Base-by-base conservation (phyloP, 768 basidiomycete genomes). In the Pisolithus microcarpus region DNA sequence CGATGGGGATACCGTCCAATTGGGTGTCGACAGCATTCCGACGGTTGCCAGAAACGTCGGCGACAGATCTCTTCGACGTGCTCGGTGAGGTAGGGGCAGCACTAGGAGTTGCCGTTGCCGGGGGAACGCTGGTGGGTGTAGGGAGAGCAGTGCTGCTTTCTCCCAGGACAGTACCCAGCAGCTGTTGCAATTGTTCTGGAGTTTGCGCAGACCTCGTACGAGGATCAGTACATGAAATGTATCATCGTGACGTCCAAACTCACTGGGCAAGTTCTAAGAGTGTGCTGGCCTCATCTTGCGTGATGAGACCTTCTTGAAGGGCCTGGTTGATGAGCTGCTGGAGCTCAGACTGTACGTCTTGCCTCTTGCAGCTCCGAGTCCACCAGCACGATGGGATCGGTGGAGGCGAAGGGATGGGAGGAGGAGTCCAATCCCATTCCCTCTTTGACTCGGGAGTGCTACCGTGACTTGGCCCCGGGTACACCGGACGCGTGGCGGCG, bases 351-450 rank as follows among this genome's bases (percentile, higher is more conserved):
- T 38, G 28, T 8, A 48, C 15, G 26, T 48, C 47, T n/a, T 52
- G 19, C 24, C 52, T 21, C 34, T 52, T 52, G 46, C 47, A 47
- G 31, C 52, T 48, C 21, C 42, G 52, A 23, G 34, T 46, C 38
- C 45, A 45, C 52, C 52, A 52, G 19, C 52, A 52, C 3, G 52
- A 48, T 30, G 55, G 55, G 8, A 53, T 46, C 16, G 52, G 48
- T 4, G 56, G 55, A 5, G 52, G 54, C 5, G 36, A 43, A 5
- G 55, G 50, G 43, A 55, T 52, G 39, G 50, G 44, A 2, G 53
- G 56, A 26, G 50, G 53, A 37, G 28, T 49, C 51, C 43, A 52
- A 13, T 26, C 23, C 43, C 44, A 36, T 13, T 46, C 23, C 38
- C 21, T 48, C 21, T 24, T 30, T 44, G 40, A 24, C 30, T 10